Percentiles rank a stretch among this genome's conserved stretches.
phyloP scores from a whole-genome alignment of 2,329 filamentous ascomycete genomes.

The Coniochaeta prunicola region DNA sequence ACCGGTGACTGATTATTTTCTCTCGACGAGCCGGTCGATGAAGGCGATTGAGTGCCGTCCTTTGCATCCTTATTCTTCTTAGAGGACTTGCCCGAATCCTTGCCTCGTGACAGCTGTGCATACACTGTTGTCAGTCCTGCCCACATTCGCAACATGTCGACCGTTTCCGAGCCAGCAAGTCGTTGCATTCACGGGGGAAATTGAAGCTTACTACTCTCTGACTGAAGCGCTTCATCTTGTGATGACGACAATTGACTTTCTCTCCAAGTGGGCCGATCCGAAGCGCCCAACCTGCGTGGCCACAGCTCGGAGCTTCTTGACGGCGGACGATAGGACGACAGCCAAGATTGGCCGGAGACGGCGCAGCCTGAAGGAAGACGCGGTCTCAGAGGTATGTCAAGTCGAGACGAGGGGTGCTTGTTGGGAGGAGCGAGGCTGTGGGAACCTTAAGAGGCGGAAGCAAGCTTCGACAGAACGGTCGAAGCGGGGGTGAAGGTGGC shows the following conservation, averaged over 20 bases:
- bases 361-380: background rate
- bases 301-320: background rate
- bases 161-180: conserved; percentile 3
- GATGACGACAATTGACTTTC: conserved; percentile 21
- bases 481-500: too few species aligned
- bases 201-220: conserved; percentile 83
- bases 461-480: background rate
- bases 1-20: conserved; percentile 55
- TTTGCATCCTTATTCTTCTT: conserved; percentile 68
- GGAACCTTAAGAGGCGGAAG: background rate
- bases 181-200: conserved; percentile 12
- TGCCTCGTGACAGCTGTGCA: conserved; percentile 80
- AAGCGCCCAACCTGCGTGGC: conserved; percentile 13
- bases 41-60: conserved; percentile 75
- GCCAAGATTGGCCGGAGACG: background rate
- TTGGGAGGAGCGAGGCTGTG: background rate
- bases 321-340: background rate
- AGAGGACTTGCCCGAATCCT: conserved; percentile 76
- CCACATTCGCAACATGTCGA: background rate
- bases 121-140: conserved; percentile 45
- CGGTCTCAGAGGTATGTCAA: background rate
- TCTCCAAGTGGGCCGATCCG: conserved; percentile 15
- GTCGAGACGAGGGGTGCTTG: background rate
- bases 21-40: conserved; percentile 42
- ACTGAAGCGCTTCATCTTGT: conserved; percentile 92